Base-by-base conservation (phyloP, 192 early-diverging fungal genomes). In the Chytriomyces sp. region DNA sequence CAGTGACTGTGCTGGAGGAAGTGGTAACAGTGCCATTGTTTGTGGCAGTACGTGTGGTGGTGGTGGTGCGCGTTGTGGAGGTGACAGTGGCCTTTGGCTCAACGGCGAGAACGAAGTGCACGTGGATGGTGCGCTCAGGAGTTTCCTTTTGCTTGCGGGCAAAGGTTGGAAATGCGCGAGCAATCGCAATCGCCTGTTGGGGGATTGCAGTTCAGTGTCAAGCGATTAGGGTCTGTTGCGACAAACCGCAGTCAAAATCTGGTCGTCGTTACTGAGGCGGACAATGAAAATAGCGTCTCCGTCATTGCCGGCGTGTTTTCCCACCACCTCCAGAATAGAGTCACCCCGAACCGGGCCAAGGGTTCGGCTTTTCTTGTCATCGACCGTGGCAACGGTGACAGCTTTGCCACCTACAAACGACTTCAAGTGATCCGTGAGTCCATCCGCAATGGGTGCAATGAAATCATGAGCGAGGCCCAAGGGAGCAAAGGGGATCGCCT, bases 321-420 rank as follows among this genome's bases (percentile, higher is more conserved):
- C 30, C 44, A 74, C 71, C 33, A 61, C 25, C 31, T 82, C 81
- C 4, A 52, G 59, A 28, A 82, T 59, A n/a, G 70, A 32, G 75
- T 82, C 81, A 38, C 31, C 40, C 5, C 81, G 75, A 38, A 82
- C 41, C 22, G 67, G 14, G 39, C 74, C 80, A 22, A 78, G 44
- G 65, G 77, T 61, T 12, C 81, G 59, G 28, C 31, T n/a, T 12
- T n/a, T 63, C 12, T 28, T n/a, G 30, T 63, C 61, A 26, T 19
- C 19, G 37, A 63, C 14, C 12, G 61, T 63, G 26, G 32, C 61
- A 30, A 63, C 37, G 31, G 61, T 63, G 31, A 63, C 61, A 37
- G 61, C 37, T 49, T 49, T 49, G 17, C 44, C 44, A 30, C 10
- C 44, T 33, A 54, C 44, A 32, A 55, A 68, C 12, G 31, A 19